Conservation (phyloP, 805 yeast species). For the Sporopachydermia lactativora region DNA sequence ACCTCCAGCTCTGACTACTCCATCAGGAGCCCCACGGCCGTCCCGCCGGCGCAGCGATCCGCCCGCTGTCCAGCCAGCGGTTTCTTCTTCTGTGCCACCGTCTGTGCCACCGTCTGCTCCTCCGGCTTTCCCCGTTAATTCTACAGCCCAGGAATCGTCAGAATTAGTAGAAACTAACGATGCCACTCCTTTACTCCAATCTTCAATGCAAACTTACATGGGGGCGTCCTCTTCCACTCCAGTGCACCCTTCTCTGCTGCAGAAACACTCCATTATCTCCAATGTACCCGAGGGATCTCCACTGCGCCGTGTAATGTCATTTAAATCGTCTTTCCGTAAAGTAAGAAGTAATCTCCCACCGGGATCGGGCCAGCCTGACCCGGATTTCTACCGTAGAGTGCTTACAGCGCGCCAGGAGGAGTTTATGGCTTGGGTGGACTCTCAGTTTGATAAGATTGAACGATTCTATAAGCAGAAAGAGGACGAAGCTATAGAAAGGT, state of each 20-base stretch:
- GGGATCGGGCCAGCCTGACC: constrained; percentile 18
- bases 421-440: constrained; percentile 56
- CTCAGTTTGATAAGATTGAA: constrained; percentile 45
- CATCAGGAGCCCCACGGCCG: too few species aligned
- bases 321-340: constrained; percentile 3
- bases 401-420: constrained; percentile 18
- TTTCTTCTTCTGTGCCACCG: too few species aligned
- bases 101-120: too few species aligned
- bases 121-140: too few species aligned
- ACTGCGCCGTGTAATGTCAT: constrained; percentile 8
- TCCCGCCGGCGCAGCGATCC: too few species aligned
- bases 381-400: too few species aligned
- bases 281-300: constrained; percentile 14
- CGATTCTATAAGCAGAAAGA: constrained; percentile 48
- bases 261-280: constrained; percentile 1
- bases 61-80: too few species aligned
- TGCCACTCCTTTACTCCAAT: not conserved
- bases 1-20: too few species aligned
- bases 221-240: not conserved
- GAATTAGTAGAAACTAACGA: constrained; percentile 4
- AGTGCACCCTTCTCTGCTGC: not conserved
- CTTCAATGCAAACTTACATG: not conserved
- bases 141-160: constrained; percentile 3
- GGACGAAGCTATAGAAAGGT: constrained; percentile 43
- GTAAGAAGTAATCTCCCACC: constrained; percentile 2